Percentiles rank a stretch among this genome's conserved stretches.
These are phyloP conservation scores for Erodium texanum DNA, from an alignment of 441 rosid species.

Conservation along the genomic window DNA sequence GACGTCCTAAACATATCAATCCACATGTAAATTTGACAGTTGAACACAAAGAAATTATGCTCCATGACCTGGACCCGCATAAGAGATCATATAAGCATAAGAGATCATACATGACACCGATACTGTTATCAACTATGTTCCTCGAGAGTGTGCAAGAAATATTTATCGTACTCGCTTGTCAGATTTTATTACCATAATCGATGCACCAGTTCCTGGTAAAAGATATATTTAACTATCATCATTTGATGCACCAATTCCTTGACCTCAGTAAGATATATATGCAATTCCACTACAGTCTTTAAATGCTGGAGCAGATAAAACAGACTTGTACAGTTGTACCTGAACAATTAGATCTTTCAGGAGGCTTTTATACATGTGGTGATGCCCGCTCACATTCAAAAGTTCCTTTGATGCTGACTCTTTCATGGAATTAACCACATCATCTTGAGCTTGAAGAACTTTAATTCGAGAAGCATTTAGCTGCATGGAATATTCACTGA, in stretches of 20 bases:
- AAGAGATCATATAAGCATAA: neutral
- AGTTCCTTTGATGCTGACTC: constrained; percentile 68
- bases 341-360: constrained; percentile 76
- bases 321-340: constrained; percentile 35
- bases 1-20: neutral
- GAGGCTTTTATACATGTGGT: constrained; percentile 42
- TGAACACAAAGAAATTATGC: neutral
- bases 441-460: constrained; percentile 90
- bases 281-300: neutral
- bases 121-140: neutral
- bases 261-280: neutral
- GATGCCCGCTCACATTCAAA: constrained; percentile 51
- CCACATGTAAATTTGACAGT: neutral
- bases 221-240: too few relatives aligned
- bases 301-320: neutral
- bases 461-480: constrained; percentile 89
- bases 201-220: neutral
- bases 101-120: neutral
- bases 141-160: neutral
- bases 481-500: constrained; percentile 92
- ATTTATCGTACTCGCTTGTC: neutral
- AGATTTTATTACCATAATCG: neutral
- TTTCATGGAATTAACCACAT: constrained; percentile 74
- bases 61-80: neutral
- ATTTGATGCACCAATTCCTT: neutral